Conservation (phyloP, 768 basidiomycete genomes). For the Mycena polygramma region DNA sequence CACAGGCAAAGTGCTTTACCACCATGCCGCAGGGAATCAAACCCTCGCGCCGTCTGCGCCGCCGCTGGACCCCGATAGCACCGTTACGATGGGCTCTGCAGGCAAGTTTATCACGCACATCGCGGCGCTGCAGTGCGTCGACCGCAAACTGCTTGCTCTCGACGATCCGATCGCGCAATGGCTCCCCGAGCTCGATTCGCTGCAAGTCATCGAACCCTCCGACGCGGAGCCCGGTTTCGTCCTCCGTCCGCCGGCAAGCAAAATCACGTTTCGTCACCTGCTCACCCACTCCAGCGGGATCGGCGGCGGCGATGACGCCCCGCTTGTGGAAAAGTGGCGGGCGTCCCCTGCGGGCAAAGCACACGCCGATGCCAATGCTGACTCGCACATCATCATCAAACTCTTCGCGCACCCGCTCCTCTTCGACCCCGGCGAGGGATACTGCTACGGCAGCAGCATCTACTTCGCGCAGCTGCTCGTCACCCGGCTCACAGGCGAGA, state of each 20-base stretch:
- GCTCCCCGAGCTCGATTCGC: slow-evolving; percentile 25
- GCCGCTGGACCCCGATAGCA: slow-evolving; percentile 13
- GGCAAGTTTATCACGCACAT: slow-evolving; percentile 35
- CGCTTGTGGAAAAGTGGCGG: slow-evolving; percentile 27
- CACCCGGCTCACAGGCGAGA: slow-evolving; percentile 11
- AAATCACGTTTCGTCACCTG: slow-evolving; percentile 36
- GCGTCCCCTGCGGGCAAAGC: slow-evolving; percentile 14
- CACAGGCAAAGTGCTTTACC: slow-evolving; percentile 26
- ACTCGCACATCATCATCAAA: slow-evolving; percentile 15
- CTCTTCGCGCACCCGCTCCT: slow-evolving; percentile 20
- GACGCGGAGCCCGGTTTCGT: slow-evolving; percentile 14
- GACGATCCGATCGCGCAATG: slow-evolving; percentile 24
- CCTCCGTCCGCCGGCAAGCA: slow-evolving; percentile 11
- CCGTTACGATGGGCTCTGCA: slow-evolving; percentile 27
- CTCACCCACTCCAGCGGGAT: slow-evolving; percentile 34
- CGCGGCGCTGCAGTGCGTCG: slow-evolving; percentile 34
- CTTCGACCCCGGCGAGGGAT: slow-evolving; percentile 33
- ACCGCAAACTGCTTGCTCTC: slow-evolving; percentile 16
- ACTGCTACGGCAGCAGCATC: slow-evolving; percentile 30
- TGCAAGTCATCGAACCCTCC: slow-evolving; percentile 18
- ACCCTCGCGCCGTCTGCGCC: slow-evolving; percentile 20
- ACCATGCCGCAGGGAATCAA: slow-evolving; percentile 28
- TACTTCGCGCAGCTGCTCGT: slow-evolving; percentile 26
- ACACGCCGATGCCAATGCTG: neutral
- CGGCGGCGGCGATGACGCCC: slow-evolving; percentile 4